Percentiles rank a stretch among this genome's conserved stretches.
These are phyloP conservation scores for Aplosporella prunicola DNA, from an alignment of 2,329 filamentous ascomycete genomes.

Conservation along the genomic window DNA sequence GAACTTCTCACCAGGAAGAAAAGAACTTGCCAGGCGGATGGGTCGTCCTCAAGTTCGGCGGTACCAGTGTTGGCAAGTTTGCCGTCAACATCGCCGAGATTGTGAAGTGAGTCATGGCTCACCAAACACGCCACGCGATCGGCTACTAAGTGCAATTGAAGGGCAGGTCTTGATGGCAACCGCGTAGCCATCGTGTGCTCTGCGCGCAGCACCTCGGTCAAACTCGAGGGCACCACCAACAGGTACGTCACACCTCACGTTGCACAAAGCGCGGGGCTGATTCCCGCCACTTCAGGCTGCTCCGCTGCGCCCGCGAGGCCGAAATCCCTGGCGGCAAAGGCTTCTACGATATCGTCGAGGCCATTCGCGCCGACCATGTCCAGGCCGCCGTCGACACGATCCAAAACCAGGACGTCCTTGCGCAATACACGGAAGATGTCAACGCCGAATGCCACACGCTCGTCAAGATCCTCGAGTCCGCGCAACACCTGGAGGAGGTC, in stretches of 20 bases:
- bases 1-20: conserved; percentile 33
- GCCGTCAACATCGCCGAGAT: conserved; percentile 56
- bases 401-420: conserved; percentile 31
- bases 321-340: conserved; percentile 35
- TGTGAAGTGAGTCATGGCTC: conserved; percentile 44
- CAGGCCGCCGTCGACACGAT: conserved; percentile 52
- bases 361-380: conserved; percentile 76
- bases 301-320: conserved; percentile 39
- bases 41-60: conserved; percentile 92
- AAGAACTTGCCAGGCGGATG: conserved; percentile 49
- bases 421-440: conserved; percentile 55
- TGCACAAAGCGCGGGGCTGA: background rate
- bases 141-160: conserved; percentile 20
- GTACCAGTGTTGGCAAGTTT: conserved; percentile 93
- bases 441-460: conserved; percentile 72
- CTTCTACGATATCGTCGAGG: conserved; percentile 66
- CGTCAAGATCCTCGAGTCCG: conserved; percentile 60
- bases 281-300: conserved; percentile 23
- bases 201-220: conserved; percentile 86
- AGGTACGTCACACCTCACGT: conserved; percentile 51
- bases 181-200: conserved; percentile 91
- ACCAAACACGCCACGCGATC: conserved; percentile 16
- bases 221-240: conserved; percentile 90
- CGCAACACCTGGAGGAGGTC: conserved; percentile 47
- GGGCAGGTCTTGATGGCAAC: conserved; percentile 49